Base-by-base conservation (phyloP, 2,329 filamentous ascomycete genomes). In the Dothidotthia symphoricarpi region DNA sequence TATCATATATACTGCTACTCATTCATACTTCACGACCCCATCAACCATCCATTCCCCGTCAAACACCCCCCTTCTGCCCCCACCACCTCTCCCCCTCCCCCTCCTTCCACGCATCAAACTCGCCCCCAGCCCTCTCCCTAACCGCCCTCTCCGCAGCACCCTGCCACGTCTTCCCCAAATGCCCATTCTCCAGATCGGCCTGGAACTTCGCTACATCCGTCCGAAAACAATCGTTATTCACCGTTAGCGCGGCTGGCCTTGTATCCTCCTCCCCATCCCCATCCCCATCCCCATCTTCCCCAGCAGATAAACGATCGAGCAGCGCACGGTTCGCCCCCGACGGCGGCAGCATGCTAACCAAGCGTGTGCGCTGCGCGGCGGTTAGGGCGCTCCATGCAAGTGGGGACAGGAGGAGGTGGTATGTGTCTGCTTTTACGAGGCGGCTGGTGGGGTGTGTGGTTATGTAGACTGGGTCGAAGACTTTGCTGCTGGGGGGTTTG, bases 111-210 rank as follows among this genome's bases (percentile, higher is more conserved):
- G 65, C 64, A 49, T 84, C 78, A 45, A 77, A 84, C 6, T 70
- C 69, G 1, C 81, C 81, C 0, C 67, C 63, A 1, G 68, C 69
- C 9, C 80, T 70, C 43, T 76, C 69, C 34, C 70, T 53, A 34
- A 74, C 72, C 2, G 81, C 81, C 47, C 70, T 60, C 24, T 70
- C 64, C 11, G 81, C 81, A 39, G 78, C 68, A 2, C 64, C 66
- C 41, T 76, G 69, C 80, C 80, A 85, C 34, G 70, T 69, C 8
- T 75, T 74, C n/a, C 75, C 73, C 47, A 81, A 75, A 33, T 71
- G 72, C 2, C 81, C 81, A 16, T 72, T 67, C 15, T 60, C 60
- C 1, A 83, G 66, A 47, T 83, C 78, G 3, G 72, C 57, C 53
- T 81, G 73, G 55, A 78, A 83, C 34, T 73, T 69, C 13, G 74